Evolutionary conservation across 2,329 filamentous ascomycete species (phyloP).

Genomic region (Emmonsiellopsis sp.): DNA sequence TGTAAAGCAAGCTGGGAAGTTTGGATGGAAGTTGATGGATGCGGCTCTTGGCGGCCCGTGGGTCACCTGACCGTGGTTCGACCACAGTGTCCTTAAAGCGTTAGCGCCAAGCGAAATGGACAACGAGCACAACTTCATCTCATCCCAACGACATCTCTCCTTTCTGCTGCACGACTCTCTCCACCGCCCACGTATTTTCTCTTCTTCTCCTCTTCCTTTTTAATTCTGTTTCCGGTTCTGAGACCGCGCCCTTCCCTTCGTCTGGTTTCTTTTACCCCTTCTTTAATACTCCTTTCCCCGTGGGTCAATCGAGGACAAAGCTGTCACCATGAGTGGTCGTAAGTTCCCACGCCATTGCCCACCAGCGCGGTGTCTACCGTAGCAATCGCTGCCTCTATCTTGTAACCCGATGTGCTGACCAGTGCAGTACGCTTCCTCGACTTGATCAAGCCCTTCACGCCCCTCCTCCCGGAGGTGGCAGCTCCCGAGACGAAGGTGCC

Average conservation of each 20-base stretch:
- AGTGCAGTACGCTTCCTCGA: slow-evolving; percentile 91
- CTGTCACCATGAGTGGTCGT: slow-evolving; percentile 51
- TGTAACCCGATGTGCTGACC: slow-evolving; percentile 18
- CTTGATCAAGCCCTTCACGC: slow-evolving; percentile 98
- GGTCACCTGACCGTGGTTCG: slow-evolving; percentile 2
- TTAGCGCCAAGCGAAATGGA: slow-evolving; percentile 11
- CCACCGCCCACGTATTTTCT: slow-evolving; percentile 16
- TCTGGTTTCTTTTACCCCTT: slow-evolving; percentile 27
- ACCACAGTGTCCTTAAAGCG: slow-evolving; percentile 16
- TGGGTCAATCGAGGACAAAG: slow-evolving; percentile 24
- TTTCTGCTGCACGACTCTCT: slow-evolving; percentile 9
- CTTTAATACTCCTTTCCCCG: slow-evolving; percentile 18
- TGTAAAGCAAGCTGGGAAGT: background rate
- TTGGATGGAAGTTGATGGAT: background rate
- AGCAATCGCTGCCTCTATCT: background rate
- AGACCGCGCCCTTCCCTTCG: slow-evolving; percentile 18
- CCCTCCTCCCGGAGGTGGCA: slow-evolving; percentile 98
- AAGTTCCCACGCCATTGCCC: slow-evolving; percentile 32
- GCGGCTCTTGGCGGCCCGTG: background rate
- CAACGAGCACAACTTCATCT: slow-evolving; percentile 16
- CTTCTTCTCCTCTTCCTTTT: slow-evolving; percentile 17
- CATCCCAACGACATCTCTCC: slow-evolving; percentile 11
- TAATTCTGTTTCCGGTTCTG: slow-evolving; percentile 14
- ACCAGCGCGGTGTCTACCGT: background rate
- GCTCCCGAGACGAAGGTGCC: slow-evolving; percentile 96